Conservation (phyloP, 2,329 filamentous ascomycete genomes). For the Elsinoe arachidis region DNA sequence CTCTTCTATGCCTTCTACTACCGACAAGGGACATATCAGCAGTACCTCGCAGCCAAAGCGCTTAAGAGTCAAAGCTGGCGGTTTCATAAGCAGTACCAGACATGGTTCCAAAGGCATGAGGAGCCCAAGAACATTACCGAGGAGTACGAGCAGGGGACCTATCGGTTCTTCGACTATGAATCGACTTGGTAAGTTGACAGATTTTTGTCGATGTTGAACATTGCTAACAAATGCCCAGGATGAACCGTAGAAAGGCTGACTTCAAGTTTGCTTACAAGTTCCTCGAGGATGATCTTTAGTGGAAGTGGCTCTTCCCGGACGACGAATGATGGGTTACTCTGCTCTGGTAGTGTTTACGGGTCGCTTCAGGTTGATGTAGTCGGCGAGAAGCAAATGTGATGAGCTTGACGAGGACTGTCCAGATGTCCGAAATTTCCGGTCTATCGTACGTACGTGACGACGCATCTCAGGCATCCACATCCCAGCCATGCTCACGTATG, state of each 20-base stretch:
- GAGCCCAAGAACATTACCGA: slow-evolving; percentile 98
- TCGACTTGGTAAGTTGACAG: slow-evolving; percentile 74
- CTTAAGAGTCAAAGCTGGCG: slow-evolving; percentile 97
- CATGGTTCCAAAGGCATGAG: slow-evolving; percentile 97
- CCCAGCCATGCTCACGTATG: slow-evolving; percentile 2
- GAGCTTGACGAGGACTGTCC: too few relatives aligned
- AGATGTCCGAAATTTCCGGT: too few relatives aligned
- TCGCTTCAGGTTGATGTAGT: neutral
- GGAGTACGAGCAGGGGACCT: slow-evolving; percentile 97
- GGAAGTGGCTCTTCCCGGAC: neutral
- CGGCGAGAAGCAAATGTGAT: neutral
- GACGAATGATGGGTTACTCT: too few relatives aligned
- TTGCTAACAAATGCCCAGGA: slow-evolving; percentile 49
- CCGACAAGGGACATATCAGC: slow-evolving; percentile 89
- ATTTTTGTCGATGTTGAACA: slow-evolving; percentile 13
- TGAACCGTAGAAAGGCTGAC: slow-evolving; percentile 95
- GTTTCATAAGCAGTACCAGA: slow-evolving; percentile 99
- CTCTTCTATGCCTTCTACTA: slow-evolving; percentile 99
- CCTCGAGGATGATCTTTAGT: slow-evolving; percentile 78
- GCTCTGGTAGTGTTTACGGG: neutral
- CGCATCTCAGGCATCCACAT: slow-evolving; percentile 7
- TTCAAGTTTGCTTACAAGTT: slow-evolving; percentile 99
- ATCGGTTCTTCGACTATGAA: slow-evolving; percentile 99
- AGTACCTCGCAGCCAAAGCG: slow-evolving; percentile 92
- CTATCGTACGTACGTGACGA: neutral